Evolutionary conservation across 768 basidiomycete species (phyloP), one percentile per base, ranked within the genome.

Genomic region (Cystobasidium ongulense): DNA sequence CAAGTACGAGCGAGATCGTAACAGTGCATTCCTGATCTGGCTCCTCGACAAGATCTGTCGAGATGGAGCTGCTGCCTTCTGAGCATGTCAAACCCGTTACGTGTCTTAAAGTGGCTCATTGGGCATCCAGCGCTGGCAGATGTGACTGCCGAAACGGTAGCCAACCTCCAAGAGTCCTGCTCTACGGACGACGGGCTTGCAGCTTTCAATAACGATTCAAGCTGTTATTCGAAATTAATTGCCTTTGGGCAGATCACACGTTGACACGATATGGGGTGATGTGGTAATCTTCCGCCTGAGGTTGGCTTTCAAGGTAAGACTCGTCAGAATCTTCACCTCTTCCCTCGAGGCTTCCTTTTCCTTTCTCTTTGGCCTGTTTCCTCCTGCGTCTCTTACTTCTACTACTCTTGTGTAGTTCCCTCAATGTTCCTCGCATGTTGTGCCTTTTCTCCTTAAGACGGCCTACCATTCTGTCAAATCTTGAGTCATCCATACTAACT

Each of bases 241-340:
- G 13, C 43, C 43, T 46, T n/a, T 46, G 13, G 21, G 53, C n/a
- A 70, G 27, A 52, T 54, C 68, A 59, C 11, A 18, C n/a, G 17
- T 29, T 46, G 27, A 17, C 50, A 2, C 18, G 52, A 54, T 27
- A 71, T 3, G 68, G 68, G 5, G 68, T 71, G 36, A 71, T 59
- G 43, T 71, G 53, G 39, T 71, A 71, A 41, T 71, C 68, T 36
- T 57, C 68, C 2, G 50, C 36, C 38, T 57, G 23, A 21, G 68
- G 52, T 53, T 57, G 50, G 17, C 36, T 39, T 8, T 59, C 27
- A 29, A 54, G 50, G 33, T 54, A 27, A 29, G 52, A 57, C 15
- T 71, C 29, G n/a, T 46, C 63, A 27, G 63, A 64, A 41, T 64
- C 63, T 31, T 35, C 31, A 23, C 13, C 63, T 25, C 41, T 35